Base-by-base conservation (phyloP, 2,329 filamentous ascomycete genomes). In the Proliferodiscus dingleyae region DNA sequence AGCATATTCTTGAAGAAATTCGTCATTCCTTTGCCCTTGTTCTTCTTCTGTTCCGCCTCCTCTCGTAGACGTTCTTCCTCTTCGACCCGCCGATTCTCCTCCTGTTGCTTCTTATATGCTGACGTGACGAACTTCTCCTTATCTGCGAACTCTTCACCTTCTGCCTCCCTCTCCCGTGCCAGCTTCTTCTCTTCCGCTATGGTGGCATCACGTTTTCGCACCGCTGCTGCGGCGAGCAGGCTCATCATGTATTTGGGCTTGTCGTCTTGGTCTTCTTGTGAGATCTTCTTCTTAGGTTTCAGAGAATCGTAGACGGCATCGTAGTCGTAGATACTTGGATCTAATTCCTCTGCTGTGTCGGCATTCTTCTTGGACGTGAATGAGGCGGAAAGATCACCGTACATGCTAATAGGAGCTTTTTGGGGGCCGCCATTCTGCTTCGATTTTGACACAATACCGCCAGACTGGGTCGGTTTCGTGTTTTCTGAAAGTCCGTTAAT, bases 51-150 rank as follows among this genome's bases (percentile, higher is more conserved):
- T 58, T 86, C 75, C 29, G 73, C 76, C 57, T 83, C 85, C 57
- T 87, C 83, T 46, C 74, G 71, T 47, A 65, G 68, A 61, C 72
- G 77, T 67, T 93, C 87, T 61, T 88, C 85, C 53, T 81, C 84
- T 60, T 90, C 85, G 7, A 87, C 61, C 44, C 73, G 70, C 54
- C 73, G 71, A 53, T 87, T 82, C 64, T 90, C 87, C 62, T 85
- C 85, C 60, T 90, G 86, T 61, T 91, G 87, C 60, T 77, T 75
- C 69, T 86, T 88, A 64, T 93, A 94, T 28, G 87, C 87, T 47
- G 81, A 83, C 0, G 87, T 93, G 26, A 93, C 88, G 56, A 93
- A 93, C 66, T 84, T 87, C 62, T 93, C 88, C 68, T 90, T 93
- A 58, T 84, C 87, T 0, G 77, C 84, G 58, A 81, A 93, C 60